Evolutionary conservation across 192 early-diverging fungal species (phyloP), one percentile per base, ranked within the genome.

Genomic region (Umbelopsis isabellina): DNA sequence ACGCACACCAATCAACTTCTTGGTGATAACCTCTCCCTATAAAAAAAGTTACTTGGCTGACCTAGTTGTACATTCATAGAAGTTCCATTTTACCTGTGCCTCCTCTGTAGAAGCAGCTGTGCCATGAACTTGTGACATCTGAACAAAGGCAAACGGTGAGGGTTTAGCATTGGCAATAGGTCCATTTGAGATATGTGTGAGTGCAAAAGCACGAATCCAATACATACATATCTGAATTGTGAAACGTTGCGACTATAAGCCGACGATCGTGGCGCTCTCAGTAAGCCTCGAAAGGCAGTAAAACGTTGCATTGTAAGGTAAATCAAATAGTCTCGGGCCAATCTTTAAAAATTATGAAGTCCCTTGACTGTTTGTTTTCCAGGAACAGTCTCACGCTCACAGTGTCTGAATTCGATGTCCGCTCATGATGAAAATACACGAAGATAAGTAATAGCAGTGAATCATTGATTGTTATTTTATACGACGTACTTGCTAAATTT

Each of bases 1-100:
- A 15, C 92, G 87, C 46, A 78, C 78, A 47, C 79, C 79, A n/a
- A 86, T 76, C 45, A 79, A 22, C 23, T 72, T 72, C 16, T 61
- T 53, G 33, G 46, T 41, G 16, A 72, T 64, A 7, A 72, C 71
- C 35, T 61, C 55, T n/a, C 55, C 55, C 55, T 61, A 35, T 13
- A 15, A 35, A 35, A 8, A 12, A 33, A 12, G 27, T 61, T 18
- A 35, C 27, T 35, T 16, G 12, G 2, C 55, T 11, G 25, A 23
- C 33, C 25, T 12, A 35, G 4, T 15, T 25, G 33, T 15, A 35
- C 6, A n/a, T 12, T 5, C 37, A 16, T 61, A 0, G 37, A 4
- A 11, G 15, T 4, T 13, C 16, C 16, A 35, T 4, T 11, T 61
- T 61, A 61, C 55, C 55, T 61, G 55, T 35, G 55, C 4, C n/a